These are phyloP conservation scores for Plenodomus lindquistii DNA, from an alignment of 2,329 filamentous ascomycete genomes.

Conservation along the genomic window DNA sequence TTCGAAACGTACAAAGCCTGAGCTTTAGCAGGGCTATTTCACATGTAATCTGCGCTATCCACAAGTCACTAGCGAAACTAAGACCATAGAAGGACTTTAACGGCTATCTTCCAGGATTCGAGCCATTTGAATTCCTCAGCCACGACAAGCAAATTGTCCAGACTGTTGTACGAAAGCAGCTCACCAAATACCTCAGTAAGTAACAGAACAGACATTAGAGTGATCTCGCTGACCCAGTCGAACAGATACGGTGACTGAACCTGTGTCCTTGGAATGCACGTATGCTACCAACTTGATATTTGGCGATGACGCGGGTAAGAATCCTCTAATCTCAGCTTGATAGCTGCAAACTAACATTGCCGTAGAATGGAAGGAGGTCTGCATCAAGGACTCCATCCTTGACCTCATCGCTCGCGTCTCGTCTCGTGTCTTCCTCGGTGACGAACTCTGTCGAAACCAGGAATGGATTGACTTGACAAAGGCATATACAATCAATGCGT, in stretches of 20 bases:
- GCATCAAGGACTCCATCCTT: background rate
- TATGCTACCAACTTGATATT: background rate
- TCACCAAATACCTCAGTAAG: conserved; percentile 1
- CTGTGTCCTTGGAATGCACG: background rate
- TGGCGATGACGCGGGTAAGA: background rate
- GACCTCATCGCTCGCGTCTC: conserved; percentile 2
- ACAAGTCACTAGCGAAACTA: too few relatives aligned
- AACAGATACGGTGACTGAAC: conserved; percentile 1
- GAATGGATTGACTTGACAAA: conserved; percentile 44
- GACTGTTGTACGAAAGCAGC: background rate
- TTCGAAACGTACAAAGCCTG: background rate
- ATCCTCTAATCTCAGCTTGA: too few relatives aligned
- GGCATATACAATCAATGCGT: conserved; percentile 30
- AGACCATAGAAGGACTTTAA: too few relatives aligned
- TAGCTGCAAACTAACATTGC: background rate
- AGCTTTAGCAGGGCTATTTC: background rate
- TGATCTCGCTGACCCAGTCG: background rate
- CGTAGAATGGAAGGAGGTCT: conserved; percentile 1
- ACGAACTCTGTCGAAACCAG: conserved; percentile 41
- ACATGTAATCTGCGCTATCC: too few relatives aligned
- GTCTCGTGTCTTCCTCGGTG: conserved; percentile 39
- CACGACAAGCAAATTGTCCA: conserved; percentile 1
- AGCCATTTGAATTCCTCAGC: background rate
- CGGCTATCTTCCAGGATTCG: background rate
- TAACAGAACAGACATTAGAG: background rate